Conservation (phyloP, 2,329 filamentous ascomycete genomes). For the Exophiala viscosa region DNA sequence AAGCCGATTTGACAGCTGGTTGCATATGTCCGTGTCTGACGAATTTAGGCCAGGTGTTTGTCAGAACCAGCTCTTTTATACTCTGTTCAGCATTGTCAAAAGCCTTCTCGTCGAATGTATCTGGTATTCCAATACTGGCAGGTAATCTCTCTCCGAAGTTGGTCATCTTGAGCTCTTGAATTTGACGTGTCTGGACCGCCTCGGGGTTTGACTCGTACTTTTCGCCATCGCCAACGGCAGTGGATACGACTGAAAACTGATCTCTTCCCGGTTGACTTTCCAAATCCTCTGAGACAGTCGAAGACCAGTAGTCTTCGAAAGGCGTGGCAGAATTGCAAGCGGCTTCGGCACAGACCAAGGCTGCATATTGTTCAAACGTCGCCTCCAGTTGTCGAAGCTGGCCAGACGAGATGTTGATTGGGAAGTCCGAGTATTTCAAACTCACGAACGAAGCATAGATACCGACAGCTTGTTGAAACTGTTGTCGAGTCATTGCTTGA, state of each 20-base stretch:
- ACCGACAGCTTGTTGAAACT: slow-evolving; percentile 56
- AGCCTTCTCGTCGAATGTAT: slow-evolving; percentile 48
- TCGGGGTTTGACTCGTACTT: slow-evolving; percentile 7
- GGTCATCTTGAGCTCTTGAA: slow-evolving; percentile 25
- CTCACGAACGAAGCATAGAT: slow-evolving; percentile 63
- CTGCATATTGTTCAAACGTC: slow-evolving; percentile 55
- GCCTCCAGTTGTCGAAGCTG: slow-evolving; percentile 53
- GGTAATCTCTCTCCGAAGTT: slow-evolving; percentile 33
- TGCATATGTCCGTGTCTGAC: slow-evolving; percentile 30
- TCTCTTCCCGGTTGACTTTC: slow-evolving; percentile 22
- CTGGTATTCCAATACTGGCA: slow-evolving; percentile 38
- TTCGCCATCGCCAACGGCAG: slow-evolving; percentile 12
- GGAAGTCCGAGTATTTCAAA: slow-evolving; percentile 60
- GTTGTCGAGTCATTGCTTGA: slow-evolving; percentile 42
- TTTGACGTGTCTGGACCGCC: slow-evolving; percentile 5
- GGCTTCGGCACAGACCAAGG: slow-evolving; percentile 39
- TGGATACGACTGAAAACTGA: slow-evolving; percentile 21
- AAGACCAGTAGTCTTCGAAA: slow-evolving; percentile 31
- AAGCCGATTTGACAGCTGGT: slow-evolving; percentile 11
- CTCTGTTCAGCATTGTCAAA: slow-evolving; percentile 59
- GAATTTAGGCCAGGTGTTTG: slow-evolving; percentile 61
- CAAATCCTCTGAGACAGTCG: slow-evolving; percentile 29
- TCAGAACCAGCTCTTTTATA: slow-evolving; percentile 64
- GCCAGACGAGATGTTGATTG: slow-evolving; percentile 61
- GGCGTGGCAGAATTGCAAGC: slow-evolving; percentile 40